Evolutionary conservation across 805 yeast species (phyloP), one percentile per base, ranked within the genome.

Genomic region (Candida multigemmis): DNA sequence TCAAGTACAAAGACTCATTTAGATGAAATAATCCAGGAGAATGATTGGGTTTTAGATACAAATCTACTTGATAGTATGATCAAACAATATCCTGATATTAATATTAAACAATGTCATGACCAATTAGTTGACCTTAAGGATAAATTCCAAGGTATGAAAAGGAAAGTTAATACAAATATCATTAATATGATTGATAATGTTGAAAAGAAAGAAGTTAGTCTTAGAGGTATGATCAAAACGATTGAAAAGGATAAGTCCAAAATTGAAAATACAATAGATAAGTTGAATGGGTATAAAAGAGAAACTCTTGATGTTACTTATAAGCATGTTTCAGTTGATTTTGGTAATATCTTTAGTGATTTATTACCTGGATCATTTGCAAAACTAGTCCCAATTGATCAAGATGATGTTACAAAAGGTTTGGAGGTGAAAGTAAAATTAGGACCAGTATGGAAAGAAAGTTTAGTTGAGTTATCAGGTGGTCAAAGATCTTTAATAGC

Each of bases 401-500:
- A 73, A n/a, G 68, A 69, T 42, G 93, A 84, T 44, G 81, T 91
- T 7, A 82, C 94, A 1, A 73, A 80, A 38, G 99, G 99, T 12
- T 62, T 91, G 10, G 94, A 84, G 46, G 91, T 91, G 14, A 79
- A 76, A 44, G 97, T 91, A 1, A 76, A 82, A 46, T 60, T 91
- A 10, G 98, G 98, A 3, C 75, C 70, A 23, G 84, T 89, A 4
- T 91, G 98, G 98, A 91, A 89, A 48, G 95, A 87, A 41, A 81
- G 94, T 44, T 66, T 91, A 34, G 93, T 86, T 7, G 99, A 91
- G 55, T 64, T 91, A 23, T 83, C 95, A 5, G 99, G 99, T 31
- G 99, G 99, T 12, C 99, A 91, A 53, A 60, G 97, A 40, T 91
- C 97, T 1, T 69, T 93, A 37, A 83, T 89, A 37, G 98, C 98